Percentiles rank a stretch among this genome's conserved stretches.
These are phyloP conservation scores for Grosmannia huntii DNA, from an alignment of 2,329 filamentous ascomycete genomes.

Conservation along the genomic window DNA sequence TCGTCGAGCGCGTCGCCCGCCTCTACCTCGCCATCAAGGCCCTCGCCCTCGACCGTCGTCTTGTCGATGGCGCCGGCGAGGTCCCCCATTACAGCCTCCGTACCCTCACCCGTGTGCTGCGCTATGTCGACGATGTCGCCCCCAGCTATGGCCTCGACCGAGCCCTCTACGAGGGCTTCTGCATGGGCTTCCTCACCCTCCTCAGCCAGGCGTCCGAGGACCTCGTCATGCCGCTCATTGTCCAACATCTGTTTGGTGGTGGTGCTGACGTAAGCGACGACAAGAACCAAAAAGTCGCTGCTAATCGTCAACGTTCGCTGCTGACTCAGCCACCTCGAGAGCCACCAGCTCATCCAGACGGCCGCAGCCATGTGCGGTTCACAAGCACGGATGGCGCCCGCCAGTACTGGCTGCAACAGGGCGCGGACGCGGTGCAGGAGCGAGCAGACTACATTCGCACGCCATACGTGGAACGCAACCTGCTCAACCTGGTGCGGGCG, in stretches of 20 bases:
- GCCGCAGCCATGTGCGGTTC: constrained; percentile 67
- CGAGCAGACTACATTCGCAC: constrained; percentile 93
- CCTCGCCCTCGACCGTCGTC: constrained; percentile 64
- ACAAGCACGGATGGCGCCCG: constrained; percentile 49
- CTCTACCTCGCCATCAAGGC: constrained; percentile 82
- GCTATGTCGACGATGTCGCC: constrained; percentile 75
- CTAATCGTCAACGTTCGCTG: constrained; percentile 21
- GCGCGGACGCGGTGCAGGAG: constrained; percentile 51
- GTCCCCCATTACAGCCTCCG: constrained; percentile 94
- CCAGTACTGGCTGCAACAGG: constrained; percentile 84
- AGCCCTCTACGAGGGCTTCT: constrained; percentile 87
- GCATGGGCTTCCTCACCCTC: constrained; percentile 93
- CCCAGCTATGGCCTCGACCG: constrained; percentile 74
- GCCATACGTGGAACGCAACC: constrained; percentile 84
- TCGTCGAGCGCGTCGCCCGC: constrained; percentile 67
- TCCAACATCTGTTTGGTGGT: constrained; percentile 63
- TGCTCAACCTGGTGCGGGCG: constrained; percentile 87
- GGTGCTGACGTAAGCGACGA: constrained; percentile 31
- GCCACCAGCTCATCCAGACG: constrained; percentile 51
- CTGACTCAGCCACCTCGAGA: constrained; percentile 61
- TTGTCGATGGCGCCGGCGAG: constrained; percentile 92
- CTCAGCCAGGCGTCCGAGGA: constrained; percentile 72
- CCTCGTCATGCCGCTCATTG: constrained; percentile 65
- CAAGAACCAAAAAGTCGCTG: constrained; percentile 10
- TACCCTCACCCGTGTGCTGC: constrained; percentile 79